Percentiles rank a stretch among this genome's conserved stretches.
Conservation (phyloP, 495 filamentous ascomycete species). For the Trichoderma asperelloides region DNA sequence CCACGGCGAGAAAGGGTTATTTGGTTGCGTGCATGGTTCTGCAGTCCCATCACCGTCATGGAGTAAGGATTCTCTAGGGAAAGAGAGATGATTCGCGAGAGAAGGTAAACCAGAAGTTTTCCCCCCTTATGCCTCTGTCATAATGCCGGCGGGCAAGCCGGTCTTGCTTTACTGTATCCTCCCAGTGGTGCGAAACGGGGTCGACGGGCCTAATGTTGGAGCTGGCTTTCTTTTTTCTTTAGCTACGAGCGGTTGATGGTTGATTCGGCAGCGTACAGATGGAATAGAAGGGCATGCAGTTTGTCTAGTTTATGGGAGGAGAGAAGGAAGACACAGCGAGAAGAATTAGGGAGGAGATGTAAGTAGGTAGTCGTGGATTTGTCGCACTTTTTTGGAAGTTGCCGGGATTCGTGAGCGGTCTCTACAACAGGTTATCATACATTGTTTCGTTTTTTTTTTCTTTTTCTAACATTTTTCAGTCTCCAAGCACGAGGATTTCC, state of each 20-base stretch:
- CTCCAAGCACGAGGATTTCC: neutral
- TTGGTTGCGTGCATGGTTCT: conserved; percentile 7
- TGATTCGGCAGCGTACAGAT: conserved; percentile 5
- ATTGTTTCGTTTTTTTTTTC: conserved; percentile 1
- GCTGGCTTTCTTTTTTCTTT: conserved; percentile 5
- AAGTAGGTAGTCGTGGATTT: conserved; percentile 7
- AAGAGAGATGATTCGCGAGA: conserved; percentile 2
- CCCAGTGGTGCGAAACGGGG: conserved; percentile 9
- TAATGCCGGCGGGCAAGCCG: conserved; percentile 10
- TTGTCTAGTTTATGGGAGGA: conserved; percentile 1
- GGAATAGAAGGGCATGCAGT: conserved; percentile 7
- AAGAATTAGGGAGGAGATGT: neutral
- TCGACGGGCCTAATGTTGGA: conserved; percentile 10
- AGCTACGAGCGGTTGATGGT: conserved; percentile 7
- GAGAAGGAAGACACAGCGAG: neutral
- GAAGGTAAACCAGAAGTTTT: conserved; percentile 6
- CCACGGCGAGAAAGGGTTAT: conserved; percentile 1
- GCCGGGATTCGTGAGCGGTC: conserved; percentile 5
- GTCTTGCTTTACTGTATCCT: conserved; percentile 12
- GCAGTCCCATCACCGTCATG: conserved; percentile 7
- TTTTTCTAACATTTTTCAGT: neutral
- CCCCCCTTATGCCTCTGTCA: conserved; percentile 6
- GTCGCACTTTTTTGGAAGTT: conserved; percentile 2
- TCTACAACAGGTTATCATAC: conserved; percentile 7
- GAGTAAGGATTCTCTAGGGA: conserved; percentile 8